Base-by-base conservation (phyloP, 202 grass and related monocot genomes). In the Sporobolus alterniflorus region DNA sequence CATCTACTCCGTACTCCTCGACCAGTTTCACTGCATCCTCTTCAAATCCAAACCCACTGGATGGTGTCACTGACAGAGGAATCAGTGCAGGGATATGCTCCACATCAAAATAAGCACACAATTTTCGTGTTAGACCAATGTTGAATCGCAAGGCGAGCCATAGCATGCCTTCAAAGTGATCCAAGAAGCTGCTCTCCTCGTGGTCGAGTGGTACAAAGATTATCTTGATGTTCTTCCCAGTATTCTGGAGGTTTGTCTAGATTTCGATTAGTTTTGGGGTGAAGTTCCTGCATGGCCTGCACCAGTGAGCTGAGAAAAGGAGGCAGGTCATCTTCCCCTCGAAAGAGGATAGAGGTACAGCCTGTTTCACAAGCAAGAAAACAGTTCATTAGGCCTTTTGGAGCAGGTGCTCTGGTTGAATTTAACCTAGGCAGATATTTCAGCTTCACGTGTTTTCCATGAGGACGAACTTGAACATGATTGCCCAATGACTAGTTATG, bases 281-380 rank as follows among this genome's bases (percentile, higher is more conserved):
- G 79, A 92, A 92, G 69, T 51, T 83, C 46, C 83, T 80, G 74
- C 90, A 92, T 69, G 90, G 86, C 68, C 78, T 63, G 51, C 78
- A 92, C 90, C 90, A 92, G 21, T 89, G 80, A 54, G 86, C 90
- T 17, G 90, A 89, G 86, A 89, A 92, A 77, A 89, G 71, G 75
- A 92, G 78, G 62, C 82, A 89, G 39, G 26, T 67, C 41, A 25
- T 86, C 83, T 86, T 92, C 52, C 62, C 82, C 70, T 89, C 61
- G 28, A 89, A 71, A 78, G 78, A 83, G 14, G 90, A 64, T 29
- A 92, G 41, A 34, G 83, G 78, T 66, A 89, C 62, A 67, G 66
- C 60, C 59, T 88, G 54, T 71, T 71, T 68, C 63, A 28, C 44
- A 74, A 3, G 1, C 16, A 57, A 64, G 22, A 71, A 43, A 44